phyloP scores from a whole-genome alignment of 1,139 yeast genomes.

The Geotrichum candidum region DNA sequence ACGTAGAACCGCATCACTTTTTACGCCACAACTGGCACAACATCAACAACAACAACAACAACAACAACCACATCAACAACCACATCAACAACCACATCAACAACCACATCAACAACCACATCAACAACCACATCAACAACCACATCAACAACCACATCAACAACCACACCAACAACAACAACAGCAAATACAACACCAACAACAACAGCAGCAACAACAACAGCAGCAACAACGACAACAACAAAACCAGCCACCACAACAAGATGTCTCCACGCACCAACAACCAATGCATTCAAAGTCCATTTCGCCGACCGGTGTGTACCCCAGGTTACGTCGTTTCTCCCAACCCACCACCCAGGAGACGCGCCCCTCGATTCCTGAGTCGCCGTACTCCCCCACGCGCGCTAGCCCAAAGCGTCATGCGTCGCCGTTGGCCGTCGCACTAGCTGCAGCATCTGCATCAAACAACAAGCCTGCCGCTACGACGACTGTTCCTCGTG shows the following conservation, averaged over 20 bases:
- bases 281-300: not conserved
- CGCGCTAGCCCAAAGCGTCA: not conserved
- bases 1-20: conserved; percentile 7
- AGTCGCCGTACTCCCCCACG: not conserved
- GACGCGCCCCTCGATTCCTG: not conserved
- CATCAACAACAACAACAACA: not conserved
- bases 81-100: not conserved
- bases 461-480: not conserved
- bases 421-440: not conserved
- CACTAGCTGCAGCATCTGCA: not conserved
- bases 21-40: conserved; percentile 1
- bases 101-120: not conserved
- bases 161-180: not conserved
- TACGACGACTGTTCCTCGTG: not conserved
- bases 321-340: not conserved
- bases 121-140: not conserved
- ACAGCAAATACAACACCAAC: not conserved
- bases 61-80: not conserved
- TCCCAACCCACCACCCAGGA: not conserved
- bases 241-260: not conserved
- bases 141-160: not conserved
- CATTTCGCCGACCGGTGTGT: not conserved
- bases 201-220: not conserved
- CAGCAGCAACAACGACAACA: not conserved
- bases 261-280: not conserved